Evolutionary conservation across 257 asterid species (phyloP).

Genomic region (Nicotiana obtusifolia): DNA sequence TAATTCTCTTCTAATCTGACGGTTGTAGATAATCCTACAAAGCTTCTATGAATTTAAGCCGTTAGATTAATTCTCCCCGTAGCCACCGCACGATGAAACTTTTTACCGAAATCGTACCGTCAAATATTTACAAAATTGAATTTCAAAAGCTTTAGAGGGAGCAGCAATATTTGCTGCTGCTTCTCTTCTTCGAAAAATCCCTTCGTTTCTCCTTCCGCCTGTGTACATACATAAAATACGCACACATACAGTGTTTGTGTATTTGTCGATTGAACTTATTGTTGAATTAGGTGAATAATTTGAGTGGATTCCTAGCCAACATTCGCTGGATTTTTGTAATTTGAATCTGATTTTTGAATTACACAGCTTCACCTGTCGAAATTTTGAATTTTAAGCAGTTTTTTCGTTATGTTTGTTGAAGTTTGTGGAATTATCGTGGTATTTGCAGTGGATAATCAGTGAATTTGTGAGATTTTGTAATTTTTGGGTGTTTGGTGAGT

Average conservation of each 20-base stretch:
- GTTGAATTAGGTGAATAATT: slow-evolving; percentile 21
- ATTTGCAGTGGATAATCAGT: slow-evolving; percentile 16
- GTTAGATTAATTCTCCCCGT: slow-evolving; percentile 25
- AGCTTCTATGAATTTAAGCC: slow-evolving; percentile 47
- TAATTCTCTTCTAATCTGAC: slow-evolving; percentile 26
- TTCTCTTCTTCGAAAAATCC: slow-evolving; percentile 17
- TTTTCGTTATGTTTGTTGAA: slow-evolving; percentile 18
- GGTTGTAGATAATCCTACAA: background rate
- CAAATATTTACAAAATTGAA: slow-evolving; percentile 61
- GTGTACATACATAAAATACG: slow-evolving; percentile 2
- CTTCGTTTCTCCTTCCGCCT: slow-evolving; percentile 21
- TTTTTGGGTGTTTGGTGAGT: background rate
- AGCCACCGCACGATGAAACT: slow-evolving; percentile 36
- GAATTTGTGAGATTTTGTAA: slow-evolving; percentile 11
- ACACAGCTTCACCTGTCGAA: slow-evolving; percentile 13
- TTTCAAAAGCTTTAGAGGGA: slow-evolving; percentile 94
- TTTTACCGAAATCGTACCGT: slow-evolving; percentile 32
- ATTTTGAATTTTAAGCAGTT: slow-evolving; percentile 5
- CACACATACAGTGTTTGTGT: slow-evolving; percentile 11
- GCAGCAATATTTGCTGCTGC: slow-evolving; percentile 33
- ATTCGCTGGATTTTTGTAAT: slow-evolving; percentile 12
- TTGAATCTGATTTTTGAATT: slow-evolving; percentile 32
- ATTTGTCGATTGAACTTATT: slow-evolving; percentile 19
- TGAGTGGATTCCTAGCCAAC: slow-evolving; percentile 16
- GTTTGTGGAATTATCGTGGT: slow-evolving; percentile 13